Evolutionary conservation across 371 early-diverging fungal species (phyloP).

Genomic region (Rhizopus microsporus): DNA sequence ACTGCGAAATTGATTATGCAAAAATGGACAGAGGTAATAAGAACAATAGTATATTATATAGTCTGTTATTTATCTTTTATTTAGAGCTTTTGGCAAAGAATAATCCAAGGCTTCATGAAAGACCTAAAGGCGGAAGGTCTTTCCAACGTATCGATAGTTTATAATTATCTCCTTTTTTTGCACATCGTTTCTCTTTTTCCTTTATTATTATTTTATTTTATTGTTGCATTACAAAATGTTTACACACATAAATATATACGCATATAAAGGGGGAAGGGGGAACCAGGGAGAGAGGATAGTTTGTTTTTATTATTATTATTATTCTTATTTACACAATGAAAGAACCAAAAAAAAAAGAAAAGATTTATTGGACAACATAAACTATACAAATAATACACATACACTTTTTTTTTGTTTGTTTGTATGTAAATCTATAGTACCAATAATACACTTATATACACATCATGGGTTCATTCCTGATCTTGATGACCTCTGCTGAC

Average conservation of each 20-base stretch:
- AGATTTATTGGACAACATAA: no score
- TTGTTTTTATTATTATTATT: no score
- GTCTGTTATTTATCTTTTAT: conserved; percentile 1
- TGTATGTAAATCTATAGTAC: no score
- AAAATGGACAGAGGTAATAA: conserved; percentile 57
- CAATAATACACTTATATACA: no score
- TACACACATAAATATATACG: neutral
- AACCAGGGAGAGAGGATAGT: no score
- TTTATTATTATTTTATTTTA: neutral
- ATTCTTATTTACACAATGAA: no score
- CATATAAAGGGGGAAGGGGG: no score
- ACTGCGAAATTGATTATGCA: conserved; percentile 78
- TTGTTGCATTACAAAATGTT: neutral
- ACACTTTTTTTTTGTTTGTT: no score
- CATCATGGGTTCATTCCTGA: no score
- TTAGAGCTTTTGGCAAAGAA: conserved; percentile 70
- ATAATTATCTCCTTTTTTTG: conserved; percentile 9
- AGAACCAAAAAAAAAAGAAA: no score
- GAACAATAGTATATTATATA: neutral
- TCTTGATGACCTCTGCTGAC: no score
- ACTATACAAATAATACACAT: no score
- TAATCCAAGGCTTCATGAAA: conserved; percentile 77
- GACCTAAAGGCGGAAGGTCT: conserved; percentile 74
- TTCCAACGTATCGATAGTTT: conserved; percentile 69
- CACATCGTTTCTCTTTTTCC: neutral